Evolutionary conservation across 2,329 filamentous ascomycete species (phyloP).

Genomic region (Bipolaris oryzae): DNA sequence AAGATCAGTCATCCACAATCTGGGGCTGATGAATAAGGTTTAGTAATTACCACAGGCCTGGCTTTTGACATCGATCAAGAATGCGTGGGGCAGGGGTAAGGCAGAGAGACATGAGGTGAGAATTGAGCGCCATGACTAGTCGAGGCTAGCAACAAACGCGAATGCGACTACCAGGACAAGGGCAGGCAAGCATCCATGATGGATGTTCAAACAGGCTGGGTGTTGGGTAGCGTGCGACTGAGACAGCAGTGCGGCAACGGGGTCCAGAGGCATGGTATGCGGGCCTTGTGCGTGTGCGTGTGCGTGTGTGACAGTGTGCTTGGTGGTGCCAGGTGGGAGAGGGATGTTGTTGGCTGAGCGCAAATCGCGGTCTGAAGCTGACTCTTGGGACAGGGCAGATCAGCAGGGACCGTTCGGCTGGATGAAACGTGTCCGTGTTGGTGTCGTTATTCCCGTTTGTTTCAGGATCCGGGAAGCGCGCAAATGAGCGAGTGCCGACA

Average conservation of each 20-base stretch:
- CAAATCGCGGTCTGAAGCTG: conserved; percentile 12
- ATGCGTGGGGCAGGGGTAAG: not conserved
- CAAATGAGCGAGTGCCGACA: conserved; percentile 5
- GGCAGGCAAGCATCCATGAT: conserved; percentile 2
- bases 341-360: conserved; percentile 11
- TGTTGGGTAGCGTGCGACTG: conserved; percentile 4
- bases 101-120: not conserved
- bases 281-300: conserved; percentile 5
- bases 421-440: conserved; percentile 31
- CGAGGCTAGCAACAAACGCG: conserved; percentile 7
- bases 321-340: conserved; percentile 1
- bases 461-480: conserved; percentile 21
- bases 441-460: conserved; percentile 27
- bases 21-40: no score
- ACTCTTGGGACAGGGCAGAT: conserved; percentile 15
- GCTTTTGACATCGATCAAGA: not conserved
- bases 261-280: conserved; percentile 4
- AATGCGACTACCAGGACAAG: not conserved
- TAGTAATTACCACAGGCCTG: not conserved
- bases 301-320: conserved; percentile 11
- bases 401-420: conserved; percentile 26
- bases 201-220: not conserved
- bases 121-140: no score
- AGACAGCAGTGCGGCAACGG: conserved; percentile 16
- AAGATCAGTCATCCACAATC: not conserved